phyloP scores from a whole-genome alignment of 2,329 filamentous ascomycete genomes.

The Ilyonectria sp. region DNA sequence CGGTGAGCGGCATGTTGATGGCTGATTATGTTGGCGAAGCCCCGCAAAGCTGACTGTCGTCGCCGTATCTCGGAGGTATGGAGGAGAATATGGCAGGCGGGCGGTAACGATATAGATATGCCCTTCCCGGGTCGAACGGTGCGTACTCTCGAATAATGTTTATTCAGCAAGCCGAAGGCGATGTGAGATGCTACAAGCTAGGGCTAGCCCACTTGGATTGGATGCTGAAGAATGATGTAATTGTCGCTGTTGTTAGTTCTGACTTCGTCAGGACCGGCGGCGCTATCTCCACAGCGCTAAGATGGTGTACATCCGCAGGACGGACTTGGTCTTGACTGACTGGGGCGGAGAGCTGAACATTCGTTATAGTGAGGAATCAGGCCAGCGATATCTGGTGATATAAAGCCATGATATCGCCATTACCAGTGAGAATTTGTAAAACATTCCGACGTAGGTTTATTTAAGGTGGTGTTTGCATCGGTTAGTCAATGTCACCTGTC shows the following conservation, averaged over 20 bases:
- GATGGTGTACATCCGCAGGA: slow-evolving; percentile 5
- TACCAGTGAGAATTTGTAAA: background rate
- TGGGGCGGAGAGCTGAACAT: background rate
- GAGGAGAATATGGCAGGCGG: background rate
- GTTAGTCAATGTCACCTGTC: background rate
- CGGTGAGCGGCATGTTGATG: slow-evolving; percentile 67
- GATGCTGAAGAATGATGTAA: slow-evolving; percentile 43
- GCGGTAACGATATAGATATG: background rate
- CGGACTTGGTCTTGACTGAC: slow-evolving; percentile 20
- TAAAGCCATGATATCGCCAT: background rate
- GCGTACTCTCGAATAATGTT: slow-evolving; percentile 11
- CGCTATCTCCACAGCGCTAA: slow-evolving; percentile 43
- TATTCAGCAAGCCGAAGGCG: slow-evolving; percentile 14
- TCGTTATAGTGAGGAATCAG: background rate
- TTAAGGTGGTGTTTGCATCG: background rate
- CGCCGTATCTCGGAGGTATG: slow-evolving; percentile 26
- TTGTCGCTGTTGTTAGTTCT: slow-evolving; percentile 31
- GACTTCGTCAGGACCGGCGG: slow-evolving; percentile 26
- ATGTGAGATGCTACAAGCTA: slow-evolving; percentile 23
- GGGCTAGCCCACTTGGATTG: slow-evolving; percentile 9
- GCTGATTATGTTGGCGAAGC: background rate
- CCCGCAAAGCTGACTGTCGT: slow-evolving; percentile 1
- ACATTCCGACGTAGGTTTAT: background rate
- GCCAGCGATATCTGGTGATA: background rate
- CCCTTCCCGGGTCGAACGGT: background rate